A percentile compares a stretch with the other conserved stretches of the same genome.
Conservation (phyloP, 345 rosid genomes). For the Eucalyptus cloeziana region DNA sequence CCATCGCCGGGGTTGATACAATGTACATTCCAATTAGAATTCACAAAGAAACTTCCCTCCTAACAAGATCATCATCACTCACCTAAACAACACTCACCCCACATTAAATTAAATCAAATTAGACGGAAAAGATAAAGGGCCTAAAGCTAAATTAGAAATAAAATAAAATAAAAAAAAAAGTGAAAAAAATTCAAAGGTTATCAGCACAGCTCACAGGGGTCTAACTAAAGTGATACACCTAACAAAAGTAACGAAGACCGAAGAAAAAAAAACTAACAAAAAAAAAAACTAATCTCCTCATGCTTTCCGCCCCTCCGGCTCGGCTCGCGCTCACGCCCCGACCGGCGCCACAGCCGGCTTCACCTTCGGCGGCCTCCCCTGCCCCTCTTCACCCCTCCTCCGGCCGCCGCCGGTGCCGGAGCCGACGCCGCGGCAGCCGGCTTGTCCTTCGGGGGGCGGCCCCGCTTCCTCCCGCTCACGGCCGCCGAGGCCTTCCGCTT, state of each 20-base stretch:
- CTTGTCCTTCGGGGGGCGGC: constrained; percentile 65
- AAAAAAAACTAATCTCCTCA: neutral
- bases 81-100: neutral
- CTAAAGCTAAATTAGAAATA: neutral
- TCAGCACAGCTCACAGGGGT: neutral
- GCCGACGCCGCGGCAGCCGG: neutral
- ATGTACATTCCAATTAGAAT: constrained; percentile 28
- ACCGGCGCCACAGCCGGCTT: constrained; percentile 62
- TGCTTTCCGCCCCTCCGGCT: neutral
- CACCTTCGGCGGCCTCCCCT: constrained; percentile 77
- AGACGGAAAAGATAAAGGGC: neutral
- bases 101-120: neutral
- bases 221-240: neutral
- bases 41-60: constrained; percentile 1
- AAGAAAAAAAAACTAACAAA: neutral
- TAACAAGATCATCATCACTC: neutral
- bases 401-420: neutral
- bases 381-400: constrained; percentile 25
- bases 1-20: constrained; percentile 5
- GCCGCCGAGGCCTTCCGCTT: neutral
- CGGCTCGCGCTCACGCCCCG: constrained; percentile 25
- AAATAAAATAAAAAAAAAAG: neutral
- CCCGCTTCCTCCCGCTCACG: neutral
- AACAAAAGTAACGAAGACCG: neutral
- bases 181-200: neutral